Base-by-base conservation (phyloP, 2,329 filamentous ascomycete species). In the Xylaria sp. region DNA sequence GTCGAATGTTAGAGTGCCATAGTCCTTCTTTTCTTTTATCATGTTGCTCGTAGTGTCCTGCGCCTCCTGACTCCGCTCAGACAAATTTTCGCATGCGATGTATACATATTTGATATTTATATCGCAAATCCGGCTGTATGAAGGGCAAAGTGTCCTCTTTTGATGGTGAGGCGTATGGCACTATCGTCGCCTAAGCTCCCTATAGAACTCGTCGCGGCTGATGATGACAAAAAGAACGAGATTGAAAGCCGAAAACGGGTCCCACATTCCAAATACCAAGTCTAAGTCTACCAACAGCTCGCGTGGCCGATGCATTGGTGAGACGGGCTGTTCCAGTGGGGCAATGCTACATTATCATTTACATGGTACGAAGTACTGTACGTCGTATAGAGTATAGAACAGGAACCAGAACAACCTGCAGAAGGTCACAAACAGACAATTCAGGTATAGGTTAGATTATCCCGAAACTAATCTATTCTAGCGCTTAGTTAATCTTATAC, bases 231-330 rank as follows among this genome's bases (percentile, higher is more conserved):
- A 66, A 66, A 60, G 26, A 53, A 58, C 40, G 26, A 59, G 23
- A 51, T 48, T 66, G 36, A 54, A 33, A 46, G 53, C 44, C 28
- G 56, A 51, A 59, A 48, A 54, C 31, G 40, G 51, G 59, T 44
- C 20, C 53, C 58, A 60, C 62, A 68, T 70, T 70, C 65, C 65
- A 70, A 70, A 70, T 70, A 67, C n/a, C 38, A 54, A 26, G 33
- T n/a, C 58, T 4, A 38, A 38, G 31, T 60, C 13, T 53, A 36
- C 33, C 23, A 28, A 33, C 36, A 42, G 17, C 40, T 58, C 65
- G 54, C 53, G 63, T 61, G 56, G 51, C 26, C 58, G 28, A 46
- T 57, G 42, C 48, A 31, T 46, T 28, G 59, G n/a, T 63, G 33
- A 36, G 33, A 42, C 36, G 33, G 36, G 33, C 33, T 40, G 33